Evolutionary conservation across 2,329 filamentous ascomycete genomes (phyloP), one percentile per base, ranked within the genome.

Genomic region (Penicillium crustosum): DNA sequence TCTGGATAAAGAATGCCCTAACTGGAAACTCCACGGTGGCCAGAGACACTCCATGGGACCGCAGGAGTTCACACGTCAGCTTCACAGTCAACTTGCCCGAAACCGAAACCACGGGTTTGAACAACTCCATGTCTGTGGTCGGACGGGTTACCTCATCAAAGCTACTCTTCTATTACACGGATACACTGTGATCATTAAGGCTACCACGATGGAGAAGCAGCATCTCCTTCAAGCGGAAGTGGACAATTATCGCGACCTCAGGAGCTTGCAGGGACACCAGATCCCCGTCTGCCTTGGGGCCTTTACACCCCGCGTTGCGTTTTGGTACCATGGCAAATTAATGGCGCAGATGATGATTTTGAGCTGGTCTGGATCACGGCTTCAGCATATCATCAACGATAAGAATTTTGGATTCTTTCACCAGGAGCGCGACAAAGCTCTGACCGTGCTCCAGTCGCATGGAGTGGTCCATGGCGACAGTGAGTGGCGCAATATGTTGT

Each of bases 1-100:
- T 49, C 50, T 70, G 25, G 64, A 69, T 58, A 53, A 60, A 23
- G 39, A 56, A 51, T 69, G 62, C 66, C 78, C 76, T 0, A 81
- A 81, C 52, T 59, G 9, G 55, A 47, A 63, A 58, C 45, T 44
- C 17, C 55, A 66, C 38, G 52, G 64, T 58, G 57, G 70, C 4
- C 55, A 50, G 10, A 64, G 70, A 55, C 75, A 81, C 49, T 65
- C 59, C 49, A 51, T 66, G 8, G 55, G 57, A 10, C 55, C 55
- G 31, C 48, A 51, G 10, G 60, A 68, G 41, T 65, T 68, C 47
- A 69, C 55, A 33, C 55, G 53, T 45, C 25, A 47, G 49, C 59
- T 68, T 45, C 44, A 66, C 44, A 36, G 47, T 58, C 60, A 67
- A 55, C 61, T 68, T 49, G n/a, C 48, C 27, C 55, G 51, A 38